Base-by-base conservation (phyloP, 805 yeast species). In the Metschnikowia cubensis region DNA sequence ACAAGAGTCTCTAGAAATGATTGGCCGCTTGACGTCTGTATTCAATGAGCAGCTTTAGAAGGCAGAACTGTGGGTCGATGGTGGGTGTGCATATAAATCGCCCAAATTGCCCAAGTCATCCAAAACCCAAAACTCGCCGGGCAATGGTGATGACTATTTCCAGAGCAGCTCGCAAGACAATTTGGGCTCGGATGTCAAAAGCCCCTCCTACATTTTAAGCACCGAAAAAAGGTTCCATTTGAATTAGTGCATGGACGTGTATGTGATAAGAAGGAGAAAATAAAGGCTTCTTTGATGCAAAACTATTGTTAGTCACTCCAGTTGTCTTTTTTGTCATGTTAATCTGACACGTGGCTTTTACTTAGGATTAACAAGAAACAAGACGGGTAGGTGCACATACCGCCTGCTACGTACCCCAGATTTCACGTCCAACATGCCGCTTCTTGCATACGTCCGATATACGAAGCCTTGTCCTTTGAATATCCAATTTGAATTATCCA, bases 1-100 rank as follows among this genome's bases (percentile, higher is more conserved):
- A 0, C 85, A 86, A 56, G 99, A 94, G 66, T 85, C 96, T 0
- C 70, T 92, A 43, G 94, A 87, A 39, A 87, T 91, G 89, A 85
- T 92, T 35, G 78, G 84, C 37, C 86, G 87, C 50, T 84, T 92
- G 17, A 89, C 90, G 56, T 78, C 77, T 45, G 91, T 91, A 6
- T 89, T 95, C 58, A 92, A 87, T 62, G 91, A 87, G 42, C 90
- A 90, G 45, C 73, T 92, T 48, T 84, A 81, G 43, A 83, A 84
- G 56, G 97, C 97, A 1, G 97, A 94, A 64, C 72, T 76, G 21
- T 92, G 97, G 97, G 80, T 82, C 4, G 68, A 75, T 58, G 66
- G 79, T 55, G 33, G 51, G 6, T 29, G 39, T 17, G 47, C 44
- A 20, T 37, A 29, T 6, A 38, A 37, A 17, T 17, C 43, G n/a